These are phyloP conservation scores for Asclepias syriaca DNA, from an alignment of 257 asterid species.

Conservation along the genomic window DNA sequence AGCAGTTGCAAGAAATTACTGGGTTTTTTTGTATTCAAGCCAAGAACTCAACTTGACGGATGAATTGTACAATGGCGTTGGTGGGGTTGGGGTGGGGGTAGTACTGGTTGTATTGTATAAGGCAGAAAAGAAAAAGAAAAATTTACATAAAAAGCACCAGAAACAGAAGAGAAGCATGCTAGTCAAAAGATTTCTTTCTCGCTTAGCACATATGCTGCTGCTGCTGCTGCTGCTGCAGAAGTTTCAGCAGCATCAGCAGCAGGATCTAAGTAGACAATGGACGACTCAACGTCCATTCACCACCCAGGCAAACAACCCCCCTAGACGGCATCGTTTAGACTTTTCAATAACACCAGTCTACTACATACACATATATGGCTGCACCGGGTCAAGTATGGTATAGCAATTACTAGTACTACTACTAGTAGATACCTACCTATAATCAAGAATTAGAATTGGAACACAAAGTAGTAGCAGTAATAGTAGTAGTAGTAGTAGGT, in stretches of 20 bases:
- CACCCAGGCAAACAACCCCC: conserved; percentile 18
- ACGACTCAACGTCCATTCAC: conserved; percentile 5
- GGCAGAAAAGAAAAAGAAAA: conserved; percentile 4
- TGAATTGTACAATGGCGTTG: not conserved
- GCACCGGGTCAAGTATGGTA: conserved; percentile 13
- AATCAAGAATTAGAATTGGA: conserved; percentile 5
- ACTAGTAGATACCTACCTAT: conserved; percentile 32
- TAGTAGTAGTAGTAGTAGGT: conserved; percentile 15
- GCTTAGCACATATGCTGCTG: conserved; percentile 16
- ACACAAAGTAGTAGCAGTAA: not conserved
- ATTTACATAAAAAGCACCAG: conserved; percentile 16
- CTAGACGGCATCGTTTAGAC: conserved; percentile 53
- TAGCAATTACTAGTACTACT: conserved; percentile 11
- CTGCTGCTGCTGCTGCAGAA: conserved; percentile 1
- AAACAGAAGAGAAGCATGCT: conserved; percentile 39
- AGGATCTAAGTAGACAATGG: conserved; percentile 10
- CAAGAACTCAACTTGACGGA: not conserved
- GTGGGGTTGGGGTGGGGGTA: not conserved
- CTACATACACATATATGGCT: not conserved
- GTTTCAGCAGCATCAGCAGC: not conserved
- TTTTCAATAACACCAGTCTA: conserved; percentile 28
- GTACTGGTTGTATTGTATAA: conserved; percentile 1
- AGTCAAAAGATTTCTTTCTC: conserved; percentile 40
- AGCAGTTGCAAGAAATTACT: not conserved
- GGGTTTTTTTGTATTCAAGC: not conserved